Base-by-base conservation (phyloP, 2,329 filamentous ascomycete genomes). In the Penicillium frequentans region DNA sequence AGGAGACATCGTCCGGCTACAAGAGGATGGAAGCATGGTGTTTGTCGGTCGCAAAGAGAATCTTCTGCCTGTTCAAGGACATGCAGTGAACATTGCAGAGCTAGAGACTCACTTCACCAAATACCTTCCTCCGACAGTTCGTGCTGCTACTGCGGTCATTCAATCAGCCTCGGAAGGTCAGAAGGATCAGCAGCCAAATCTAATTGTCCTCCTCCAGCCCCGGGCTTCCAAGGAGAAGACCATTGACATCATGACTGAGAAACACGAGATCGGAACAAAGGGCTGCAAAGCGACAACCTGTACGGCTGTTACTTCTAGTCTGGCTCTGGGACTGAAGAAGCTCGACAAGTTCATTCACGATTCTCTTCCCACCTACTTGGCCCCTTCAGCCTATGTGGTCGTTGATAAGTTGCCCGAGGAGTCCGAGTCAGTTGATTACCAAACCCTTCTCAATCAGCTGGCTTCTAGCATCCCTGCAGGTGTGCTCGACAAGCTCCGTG, bases 331-430 rank as follows among this genome's bases (percentile, higher is more conserved):
- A 10, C 59, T 80, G 6, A 78, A 75, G 57, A 74, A 72, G 31
- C 68, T 81, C 5, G 71, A 80, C 64, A 79, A 77, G 51, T 76
- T 73, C 33, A 70, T 76, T 33, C 69, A 68, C 26, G 74, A 79
- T 58, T 74, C 73, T 23, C 69, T 81, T 27, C 75, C 78, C n/a
- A 74, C 77, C 3, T 78, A 78, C 59, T 75, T 80, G 73, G 62
- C 74, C 5, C 78, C 79, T 1, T 76, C 70, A 39, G 67, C 71
- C 0, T 82, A 80, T 54, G 59, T 81, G 8, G 64, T 77, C 9
- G 60, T 81, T 26, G 71, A 78, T 27, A 68, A 68, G 27, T 44
- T 81, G 16, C 75, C 76, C 0, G 53, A 57, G 9, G 58, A 61
- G 1, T 46, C 52, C 10, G 66, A 60, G 5, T 52, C 70, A 21